phyloP scores from a whole-genome alignment of 2,329 filamentous ascomycete genomes.

The Drechslerella dactyloides region DNA sequence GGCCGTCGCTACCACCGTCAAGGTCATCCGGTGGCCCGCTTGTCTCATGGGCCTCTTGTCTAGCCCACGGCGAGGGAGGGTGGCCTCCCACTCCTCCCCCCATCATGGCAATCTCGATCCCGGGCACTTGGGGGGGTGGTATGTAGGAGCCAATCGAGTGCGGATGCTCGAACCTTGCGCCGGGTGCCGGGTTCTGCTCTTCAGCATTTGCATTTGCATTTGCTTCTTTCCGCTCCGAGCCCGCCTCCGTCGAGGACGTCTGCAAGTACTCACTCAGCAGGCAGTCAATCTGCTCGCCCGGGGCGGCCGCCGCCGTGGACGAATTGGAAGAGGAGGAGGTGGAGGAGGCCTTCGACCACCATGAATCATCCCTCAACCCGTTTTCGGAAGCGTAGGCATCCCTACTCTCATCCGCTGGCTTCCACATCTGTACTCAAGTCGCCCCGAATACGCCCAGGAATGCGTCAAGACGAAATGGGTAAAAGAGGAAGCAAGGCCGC shows the following conservation, averaged over 20 bases:
- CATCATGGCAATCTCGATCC: slow-evolving; percentile 46
- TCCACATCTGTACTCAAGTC: slow-evolving; percentile 50
- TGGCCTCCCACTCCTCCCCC: slow-evolving; percentile 12
- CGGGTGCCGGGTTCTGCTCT: slow-evolving; percentile 24
- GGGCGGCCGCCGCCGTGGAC: slow-evolving; percentile 1
- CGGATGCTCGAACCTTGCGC: slow-evolving; percentile 48
- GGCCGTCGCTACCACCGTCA: slow-evolving; percentile 39
- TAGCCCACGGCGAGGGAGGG: slow-evolving; percentile 43
- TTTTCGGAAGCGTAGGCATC: slow-evolving; percentile 51
- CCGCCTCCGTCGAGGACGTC: slow-evolving; percentile 23
- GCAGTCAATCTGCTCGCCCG: slow-evolving; percentile 43
- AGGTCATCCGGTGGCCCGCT: slow-evolving; percentile 40
- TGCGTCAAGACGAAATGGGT: slow-evolving; percentile 49
- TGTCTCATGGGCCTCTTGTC: slow-evolving; percentile 49
- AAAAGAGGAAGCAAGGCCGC: slow-evolving; percentile 33
- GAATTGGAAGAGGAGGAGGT: too few species aligned
- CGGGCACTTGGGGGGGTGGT: slow-evolving; percentile 41
- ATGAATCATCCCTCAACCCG: slow-evolving; percentile 45
- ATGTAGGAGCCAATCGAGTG: slow-evolving; percentile 47
- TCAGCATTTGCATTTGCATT: slow-evolving; percentile 9
- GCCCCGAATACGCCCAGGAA: slow-evolving; percentile 48
- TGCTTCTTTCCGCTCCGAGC: slow-evolving; percentile 45
- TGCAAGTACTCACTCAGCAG: slow-evolving; percentile 43
- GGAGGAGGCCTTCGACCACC: slow-evolving; percentile 36
- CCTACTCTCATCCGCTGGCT: slow-evolving; percentile 48